These are phyloP conservation scores for Sporothrix protearum DNA, from an alignment of 2,329 filamentous ascomycete genomes.

Conservation along the genomic window DNA sequence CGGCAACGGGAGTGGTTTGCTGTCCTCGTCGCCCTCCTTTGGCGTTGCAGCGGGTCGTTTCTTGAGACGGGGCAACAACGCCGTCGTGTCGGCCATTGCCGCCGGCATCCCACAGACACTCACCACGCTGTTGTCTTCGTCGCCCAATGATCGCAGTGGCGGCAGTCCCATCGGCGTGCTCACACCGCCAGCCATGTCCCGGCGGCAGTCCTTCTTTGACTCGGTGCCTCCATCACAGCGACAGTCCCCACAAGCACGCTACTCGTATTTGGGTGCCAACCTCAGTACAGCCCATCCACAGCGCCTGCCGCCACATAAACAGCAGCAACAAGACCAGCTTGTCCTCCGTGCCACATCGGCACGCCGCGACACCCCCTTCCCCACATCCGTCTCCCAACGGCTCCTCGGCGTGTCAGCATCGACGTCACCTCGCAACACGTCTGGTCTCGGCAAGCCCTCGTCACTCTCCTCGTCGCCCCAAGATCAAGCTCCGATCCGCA, in stretches of 20 bases:
- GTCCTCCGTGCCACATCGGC: slow-evolving; percentile 17
- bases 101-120: slow-evolving; percentile 52
- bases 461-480: slow-evolving; percentile 42
- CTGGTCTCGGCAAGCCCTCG: slow-evolving; percentile 16
- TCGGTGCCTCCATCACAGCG: slow-evolving; percentile 10
- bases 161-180: neutral
- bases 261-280: neutral
- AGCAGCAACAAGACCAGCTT: slow-evolving; percentile 18
- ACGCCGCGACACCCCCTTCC: slow-evolving; percentile 13
- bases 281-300: neutral
- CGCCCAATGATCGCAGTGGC: slow-evolving; percentile 38
- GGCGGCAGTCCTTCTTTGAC: slow-evolving; percentile 17
- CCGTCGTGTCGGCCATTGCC: slow-evolving; percentile 53
- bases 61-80: slow-evolving; percentile 53
- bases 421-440: slow-evolving; percentile 22
- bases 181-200: slow-evolving; percentile 14
- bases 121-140: slow-evolving; percentile 40
- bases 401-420: slow-evolving; percentile 21
- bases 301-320: neutral
- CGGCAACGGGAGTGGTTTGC: slow-evolving; percentile 35
- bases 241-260: slow-evolving; percentile 20
- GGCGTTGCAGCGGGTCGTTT: slow-evolving; percentile 43
- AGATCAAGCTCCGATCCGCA: slow-evolving; percentile 35
- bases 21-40: slow-evolving; percentile 54
- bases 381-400: slow-evolving; percentile 39